Base-by-base conservation (phyloP, 306 rosid species). In the Coriaria nepalensis region DNA sequence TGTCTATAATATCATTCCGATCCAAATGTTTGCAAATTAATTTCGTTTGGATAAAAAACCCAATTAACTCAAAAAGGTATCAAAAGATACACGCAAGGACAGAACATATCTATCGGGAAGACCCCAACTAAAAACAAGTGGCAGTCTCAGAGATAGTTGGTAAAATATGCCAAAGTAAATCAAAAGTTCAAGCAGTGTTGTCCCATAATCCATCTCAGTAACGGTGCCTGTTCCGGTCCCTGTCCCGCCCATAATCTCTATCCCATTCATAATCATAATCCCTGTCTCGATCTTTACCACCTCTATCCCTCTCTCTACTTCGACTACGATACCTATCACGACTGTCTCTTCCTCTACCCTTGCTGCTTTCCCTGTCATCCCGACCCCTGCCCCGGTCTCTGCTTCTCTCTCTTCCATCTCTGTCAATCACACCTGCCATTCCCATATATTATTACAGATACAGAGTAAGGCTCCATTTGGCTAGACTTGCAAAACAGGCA, bases 341-440 rank as follows among this genome's bases (percentile, higher is more conserved):
- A 6, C 63, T 73, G 6, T 64, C 78, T 55, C 83, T 74, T 49
- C 78, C 94, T 64, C 77, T 81, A 68, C 32, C 69, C 74, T 66
- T 61, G 67, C 82, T 69, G 60, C 72, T 64, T 13, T 63, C 82
- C 37, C 85, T 72, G 50, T 78, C 84, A 39, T 67, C 71, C 6
- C 71, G 73, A 6, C 81, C 93, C 66, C 93, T 79, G 60, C 76
- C 93, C 56, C 90, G 74, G 62, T 74, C 96, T 66, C 86, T 72
- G 56, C 87, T 66, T 69, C 81, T 86, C 66, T 83, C 95, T 71
- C 82, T 68, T 44, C 77, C 67, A 68, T 84, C 97, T 65, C 63
- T 74, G 40, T 81, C 93, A 43, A 59, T 11, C 32, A 76, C 80
- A 61, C 92, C 98, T 90, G 94, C 8, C 52, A 53, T 8, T 40